Evolutionary conservation across 768 basidiomycete genomes (phyloP), one percentile per base, ranked within the genome.

Genomic region (Macrolepiota albuminosa): DNA sequence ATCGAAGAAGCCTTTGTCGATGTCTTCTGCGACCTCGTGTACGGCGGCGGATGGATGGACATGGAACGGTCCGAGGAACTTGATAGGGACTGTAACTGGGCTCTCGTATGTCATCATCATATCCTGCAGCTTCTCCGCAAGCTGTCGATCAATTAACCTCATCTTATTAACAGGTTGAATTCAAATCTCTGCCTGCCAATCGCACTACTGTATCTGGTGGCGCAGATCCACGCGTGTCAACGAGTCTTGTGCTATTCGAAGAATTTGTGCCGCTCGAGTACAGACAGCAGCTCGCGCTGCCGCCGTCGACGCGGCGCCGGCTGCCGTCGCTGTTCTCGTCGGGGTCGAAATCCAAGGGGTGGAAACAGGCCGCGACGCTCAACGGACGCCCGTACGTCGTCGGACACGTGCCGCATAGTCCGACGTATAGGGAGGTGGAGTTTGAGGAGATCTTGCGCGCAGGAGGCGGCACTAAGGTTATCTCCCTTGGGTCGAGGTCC

Each of bases 181-280:
- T 88, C 78, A 95, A 91, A 67, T 85, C 92, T 0, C 76, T 89
- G 1, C 86, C 91, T 21, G 64, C 51, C 36, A 80, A 63, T 56
- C 69, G 74, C 3, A 62, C 74, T 0, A 75, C 76, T 8, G 66
- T 71, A 10, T 66, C 74, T 36, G 76, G 74, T 18, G 71, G 69
- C 31, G 62, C 64, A 2, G 91, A 95, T 68, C 91, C 91, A 0
- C 81, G 94, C n/a, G 88, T 83, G 1, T 76, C 85, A 0, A 78
- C 84, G 0, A 81, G 86, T 0, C 82, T 93, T 51, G 82, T 97
- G 55, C 75, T 98, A 6, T 95, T 93, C 63, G 95, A 99, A 73
- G 97, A 98, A 72, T 91, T 93, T 57, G 93, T 99, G 3, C 96
- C 95, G 0, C 75, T 84, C 42, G 95, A 94, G 69, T 94, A 93